These are phyloP conservation scores for Tuber aestivum DNA, from an alignment of 495 filamentous ascomycete genomes.

Conservation along the genomic window DNA sequence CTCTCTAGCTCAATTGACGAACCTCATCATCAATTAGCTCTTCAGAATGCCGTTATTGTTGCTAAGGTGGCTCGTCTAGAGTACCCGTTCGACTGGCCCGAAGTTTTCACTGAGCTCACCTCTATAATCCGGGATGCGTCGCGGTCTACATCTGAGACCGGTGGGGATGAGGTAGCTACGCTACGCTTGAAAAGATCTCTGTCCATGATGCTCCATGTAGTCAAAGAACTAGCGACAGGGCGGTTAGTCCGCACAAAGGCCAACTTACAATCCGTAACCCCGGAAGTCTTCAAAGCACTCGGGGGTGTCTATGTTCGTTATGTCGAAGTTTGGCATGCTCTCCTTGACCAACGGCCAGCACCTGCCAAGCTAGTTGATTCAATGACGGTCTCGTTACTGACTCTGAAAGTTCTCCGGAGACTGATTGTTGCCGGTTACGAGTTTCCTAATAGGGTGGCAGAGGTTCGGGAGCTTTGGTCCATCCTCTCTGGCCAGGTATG, in stretches of 20 bases:
- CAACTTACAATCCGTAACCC: conserved; percentile 66
- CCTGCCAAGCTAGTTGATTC: conserved; percentile 44
- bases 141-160: conserved; percentile 45
- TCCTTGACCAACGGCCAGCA: conserved; percentile 49
- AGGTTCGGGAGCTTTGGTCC: conserved; percentile 70
- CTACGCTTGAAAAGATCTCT: conserved; percentile 64
- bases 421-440: conserved; percentile 77
- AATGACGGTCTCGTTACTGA: conserved; percentile 58
- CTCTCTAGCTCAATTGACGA: conserved; percentile 69
- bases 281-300: conserved; percentile 71
- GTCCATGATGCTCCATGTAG: conserved; percentile 69
- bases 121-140: conserved; percentile 55
- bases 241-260: conserved; percentile 63
- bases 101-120: conserved; percentile 56
- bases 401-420: conserved; percentile 72
- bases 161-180: conserved; percentile 22
- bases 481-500: conserved; percentile 39
- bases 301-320: conserved; percentile 70
- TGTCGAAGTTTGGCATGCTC: conserved; percentile 62
- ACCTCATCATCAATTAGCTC: conserved; percentile 62
- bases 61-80: conserved; percentile 85
- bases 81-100: conserved; percentile 77
- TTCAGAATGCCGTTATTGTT: conserved; percentile 79
- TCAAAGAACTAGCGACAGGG: conserved; percentile 83
- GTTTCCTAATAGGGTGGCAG: conserved; percentile 66